phyloP scores from a whole-genome alignment of 768 basidiomycete species.

The Suillus lakei region DNA sequence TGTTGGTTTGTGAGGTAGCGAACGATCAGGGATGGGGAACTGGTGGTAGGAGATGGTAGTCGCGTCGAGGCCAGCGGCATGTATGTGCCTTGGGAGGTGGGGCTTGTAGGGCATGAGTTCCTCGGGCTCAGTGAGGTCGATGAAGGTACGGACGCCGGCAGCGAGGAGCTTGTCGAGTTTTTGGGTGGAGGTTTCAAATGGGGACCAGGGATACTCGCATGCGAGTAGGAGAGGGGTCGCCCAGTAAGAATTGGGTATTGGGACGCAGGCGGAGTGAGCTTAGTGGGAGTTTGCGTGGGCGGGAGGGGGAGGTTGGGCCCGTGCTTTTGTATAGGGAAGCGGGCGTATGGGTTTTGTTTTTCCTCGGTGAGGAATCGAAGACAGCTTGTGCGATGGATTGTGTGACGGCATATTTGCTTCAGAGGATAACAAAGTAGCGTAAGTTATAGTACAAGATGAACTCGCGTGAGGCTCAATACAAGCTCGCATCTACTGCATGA shows the following conservation, averaged over 20 bases:
- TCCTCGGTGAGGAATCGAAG: neutral
- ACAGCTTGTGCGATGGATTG: neutral
- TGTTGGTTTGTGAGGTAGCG: constrained; percentile 56
- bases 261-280: constrained; percentile 42
- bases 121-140: constrained; percentile 83
- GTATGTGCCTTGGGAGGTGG: constrained; percentile 57
- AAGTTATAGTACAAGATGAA: neutral
- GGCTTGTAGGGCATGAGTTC: constrained; percentile 72
- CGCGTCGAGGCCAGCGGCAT: constrained; percentile 58
- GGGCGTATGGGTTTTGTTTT: neutral
- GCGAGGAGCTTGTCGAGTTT: constrained; percentile 76
- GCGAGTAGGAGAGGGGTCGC: constrained; percentile 73
- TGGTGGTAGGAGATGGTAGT: constrained; percentile 71
- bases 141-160: constrained; percentile 79
- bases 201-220: constrained; percentile 83
- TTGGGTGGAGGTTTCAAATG: constrained; percentile 54
- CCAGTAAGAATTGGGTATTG: constrained; percentile 89
- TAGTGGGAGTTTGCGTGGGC: constrained; percentile 2
- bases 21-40: constrained; percentile 79
- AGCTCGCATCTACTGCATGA: neutral
- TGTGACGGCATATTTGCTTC: neutral
- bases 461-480: neutral
- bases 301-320: neutral
- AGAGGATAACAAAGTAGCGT: neutral
- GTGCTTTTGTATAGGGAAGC: neutral